Conservation (phyloP, 495 filamentous ascomycete genomes). For the Terfezia boudieri region DNA sequence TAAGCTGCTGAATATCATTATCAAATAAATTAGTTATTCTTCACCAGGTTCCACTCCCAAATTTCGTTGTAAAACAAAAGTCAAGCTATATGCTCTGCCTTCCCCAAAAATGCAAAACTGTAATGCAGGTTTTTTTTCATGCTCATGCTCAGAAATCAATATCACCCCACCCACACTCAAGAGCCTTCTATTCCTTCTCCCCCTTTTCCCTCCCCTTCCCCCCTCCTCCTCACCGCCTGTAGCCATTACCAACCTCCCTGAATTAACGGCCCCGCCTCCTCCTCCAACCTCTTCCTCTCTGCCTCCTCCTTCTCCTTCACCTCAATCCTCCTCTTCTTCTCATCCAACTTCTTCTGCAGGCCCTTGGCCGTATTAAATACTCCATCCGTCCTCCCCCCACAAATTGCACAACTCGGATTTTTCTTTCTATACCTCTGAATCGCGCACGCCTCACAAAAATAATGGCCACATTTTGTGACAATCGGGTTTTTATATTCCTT, state of each 20-base stretch:
- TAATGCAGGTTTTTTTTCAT: too few relatives aligned
- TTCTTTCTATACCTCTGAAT: constrained; percentile 56
- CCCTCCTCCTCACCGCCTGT: too few relatives aligned
- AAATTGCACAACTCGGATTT: constrained; percentile 65
- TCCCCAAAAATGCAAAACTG: too few relatives aligned
- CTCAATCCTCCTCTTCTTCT: constrained; percentile 50
- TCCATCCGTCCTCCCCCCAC: constrained; percentile 61
- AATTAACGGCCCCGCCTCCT: constrained; percentile 32
- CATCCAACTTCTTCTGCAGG: constrained; percentile 57
- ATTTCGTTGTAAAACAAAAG: too few relatives aligned
- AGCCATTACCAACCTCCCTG: constrained; percentile 1
- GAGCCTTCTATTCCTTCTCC: too few relatives aligned
- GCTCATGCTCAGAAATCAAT: too few relatives aligned
- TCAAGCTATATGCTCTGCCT: too few relatives aligned
- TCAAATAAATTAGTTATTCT: too few relatives aligned
- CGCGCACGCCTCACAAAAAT: constrained; percentile 83
- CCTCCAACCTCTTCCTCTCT: constrained; percentile 44
- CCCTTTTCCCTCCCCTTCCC: too few relatives aligned
- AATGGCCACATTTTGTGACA: constrained; percentile 78
- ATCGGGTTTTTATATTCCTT: constrained; percentile 61
- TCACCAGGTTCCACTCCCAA: too few relatives aligned
- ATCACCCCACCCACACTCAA: too few relatives aligned
- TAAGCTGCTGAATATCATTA: too few relatives aligned
- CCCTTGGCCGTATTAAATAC: constrained; percentile 80
- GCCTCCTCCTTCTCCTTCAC: constrained; percentile 49